These are phyloP conservation scores for Juglanconis sp. DNA, from an alignment of 2,329 filamentous ascomycete genomes.

Conservation along the genomic window DNA sequence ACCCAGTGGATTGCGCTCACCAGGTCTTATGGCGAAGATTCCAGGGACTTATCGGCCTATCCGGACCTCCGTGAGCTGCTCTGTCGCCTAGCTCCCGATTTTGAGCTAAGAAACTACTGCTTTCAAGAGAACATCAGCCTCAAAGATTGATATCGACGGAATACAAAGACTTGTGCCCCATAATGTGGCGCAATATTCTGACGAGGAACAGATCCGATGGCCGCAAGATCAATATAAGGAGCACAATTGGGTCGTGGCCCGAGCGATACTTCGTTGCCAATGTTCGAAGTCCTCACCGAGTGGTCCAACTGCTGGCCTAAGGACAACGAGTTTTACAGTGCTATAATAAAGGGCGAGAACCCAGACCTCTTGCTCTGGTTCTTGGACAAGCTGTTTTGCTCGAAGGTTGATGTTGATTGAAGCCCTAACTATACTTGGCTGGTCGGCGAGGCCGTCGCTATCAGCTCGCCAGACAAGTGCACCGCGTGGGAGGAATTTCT, in stretches of 20 bases:
- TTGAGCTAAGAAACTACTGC: conserved; percentile 10
- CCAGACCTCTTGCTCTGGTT: conserved; percentile 2
- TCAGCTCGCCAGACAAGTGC: conserved; percentile 1
- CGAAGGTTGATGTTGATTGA: not conserved
- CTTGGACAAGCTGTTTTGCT: not conserved
- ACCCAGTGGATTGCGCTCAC: conserved; percentile 11
- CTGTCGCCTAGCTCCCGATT: not conserved
- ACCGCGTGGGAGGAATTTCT: conserved; percentile 2
- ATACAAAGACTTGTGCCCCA: not conserved
- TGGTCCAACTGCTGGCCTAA: not conserved
- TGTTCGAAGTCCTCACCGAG: conserved; percentile 1
- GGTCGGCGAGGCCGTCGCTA: not conserved
- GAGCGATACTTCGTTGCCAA: not conserved
- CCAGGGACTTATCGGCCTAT: conserved; percentile 12
- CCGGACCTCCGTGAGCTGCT: conserved; percentile 12
- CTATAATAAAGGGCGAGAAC: conserved; percentile 1
- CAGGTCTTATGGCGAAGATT: conserved; percentile 5
- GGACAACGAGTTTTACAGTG: not conserved
- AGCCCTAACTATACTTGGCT: not conserved
- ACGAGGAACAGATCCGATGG: no score
- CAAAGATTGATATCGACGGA: conserved; percentile 4
- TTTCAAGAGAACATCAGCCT: conserved; percentile 1
- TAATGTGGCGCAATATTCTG: not conserved
- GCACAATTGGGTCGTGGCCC: not conserved
- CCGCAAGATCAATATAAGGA: no score